Evolutionary conservation across 2,329 filamentous ascomycete genomes (phyloP).

Genomic region (Pseudopyrenochaeta lycopersici): DNA sequence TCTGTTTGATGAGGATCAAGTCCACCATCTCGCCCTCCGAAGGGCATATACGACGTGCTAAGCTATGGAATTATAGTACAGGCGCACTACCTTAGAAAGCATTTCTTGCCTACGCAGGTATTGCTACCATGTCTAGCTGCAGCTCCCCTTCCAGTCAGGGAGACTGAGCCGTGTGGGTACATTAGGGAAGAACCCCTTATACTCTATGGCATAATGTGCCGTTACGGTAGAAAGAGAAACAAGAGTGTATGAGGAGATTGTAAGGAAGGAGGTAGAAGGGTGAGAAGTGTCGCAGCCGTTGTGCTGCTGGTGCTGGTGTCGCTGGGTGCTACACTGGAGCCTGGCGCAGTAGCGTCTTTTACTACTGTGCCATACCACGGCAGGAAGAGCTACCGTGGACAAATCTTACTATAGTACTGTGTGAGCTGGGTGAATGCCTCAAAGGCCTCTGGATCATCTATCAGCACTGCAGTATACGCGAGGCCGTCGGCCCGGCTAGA

Average conservation of each 20-base stretch:
- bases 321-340: not conserved
- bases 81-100: slow-evolving; percentile 3
- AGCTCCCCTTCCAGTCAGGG: slow-evolving; percentile 1
- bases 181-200: not conserved
- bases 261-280: not conserved
- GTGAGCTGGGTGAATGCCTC: slow-evolving; percentile 2
- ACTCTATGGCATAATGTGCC: slow-evolving; percentile 1
- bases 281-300: not conserved
- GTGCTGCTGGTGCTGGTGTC: not conserved
- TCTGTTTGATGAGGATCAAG: slow-evolving; percentile 5
- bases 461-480: not conserved
- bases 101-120: slow-evolving; percentile 6
- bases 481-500: not conserved
- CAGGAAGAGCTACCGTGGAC: not conserved
- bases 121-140: slow-evolving; percentile 2
- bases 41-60: slow-evolving; percentile 7
- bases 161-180: not conserved
- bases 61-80: slow-evolving; percentile 6
- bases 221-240: not conserved
- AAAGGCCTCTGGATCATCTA: slow-evolving; percentile 1
- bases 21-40: slow-evolving; percentile 5
- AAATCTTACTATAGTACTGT: slow-evolving; percentile 8
- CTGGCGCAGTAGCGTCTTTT: no score
- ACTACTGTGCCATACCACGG: not conserved
- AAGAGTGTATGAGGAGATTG: no score